Conservation (phyloP, 768 basidiomycete species). For the Rhodotorula kratochvilovae region DNA sequence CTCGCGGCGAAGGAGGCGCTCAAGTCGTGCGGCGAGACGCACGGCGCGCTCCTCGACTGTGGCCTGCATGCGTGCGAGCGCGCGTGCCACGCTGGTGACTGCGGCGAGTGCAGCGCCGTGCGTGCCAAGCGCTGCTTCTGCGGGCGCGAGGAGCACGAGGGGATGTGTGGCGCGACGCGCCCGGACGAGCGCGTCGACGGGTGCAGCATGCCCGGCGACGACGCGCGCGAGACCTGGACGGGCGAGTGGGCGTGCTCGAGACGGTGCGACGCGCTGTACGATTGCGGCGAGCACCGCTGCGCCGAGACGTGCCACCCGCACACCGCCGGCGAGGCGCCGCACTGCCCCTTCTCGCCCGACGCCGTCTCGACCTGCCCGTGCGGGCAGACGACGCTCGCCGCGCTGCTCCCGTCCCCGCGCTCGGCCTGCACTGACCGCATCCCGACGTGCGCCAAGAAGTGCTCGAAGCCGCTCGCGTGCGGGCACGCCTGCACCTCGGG, state of each 20-base stretch:
- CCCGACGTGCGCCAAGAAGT: constrained; percentile 64
- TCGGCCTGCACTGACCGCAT: constrained; percentile 66
- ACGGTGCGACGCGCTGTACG: constrained; percentile 63
- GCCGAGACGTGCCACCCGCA: constrained; percentile 52
- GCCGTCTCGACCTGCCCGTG: constrained; percentile 74
- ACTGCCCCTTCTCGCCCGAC: constrained; percentile 70
- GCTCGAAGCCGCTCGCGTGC: constrained; percentile 1
- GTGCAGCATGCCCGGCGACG: constrained; percentile 28
- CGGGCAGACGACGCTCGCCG: constrained; percentile 59
- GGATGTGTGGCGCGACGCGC: constrained; percentile 58
- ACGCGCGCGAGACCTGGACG: constrained; percentile 54
- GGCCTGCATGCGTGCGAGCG: constrained; percentile 61
- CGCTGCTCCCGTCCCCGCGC: constrained; percentile 44
- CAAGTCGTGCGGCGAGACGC: constrained; percentile 61
- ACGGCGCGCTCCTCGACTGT: constrained; percentile 45
- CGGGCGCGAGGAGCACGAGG: constrained; percentile 60
- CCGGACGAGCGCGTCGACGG: constrained; percentile 48
- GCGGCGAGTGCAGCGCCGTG: constrained; percentile 59
- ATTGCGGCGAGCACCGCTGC: constrained; percentile 74
- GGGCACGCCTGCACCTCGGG: neutral
- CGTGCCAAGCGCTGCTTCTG: constrained; percentile 72
- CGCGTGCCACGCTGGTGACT: constrained; percentile 72
- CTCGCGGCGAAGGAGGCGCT: constrained; percentile 37
- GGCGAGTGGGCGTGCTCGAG: constrained; percentile 63
- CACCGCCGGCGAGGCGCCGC: constrained; percentile 56